Percentiles rank a stretch among this genome's conserved stretches.
Evolutionary conservation across 148 eudicot genomes (phyloP).

Genomic region (Silene conica): DNA sequence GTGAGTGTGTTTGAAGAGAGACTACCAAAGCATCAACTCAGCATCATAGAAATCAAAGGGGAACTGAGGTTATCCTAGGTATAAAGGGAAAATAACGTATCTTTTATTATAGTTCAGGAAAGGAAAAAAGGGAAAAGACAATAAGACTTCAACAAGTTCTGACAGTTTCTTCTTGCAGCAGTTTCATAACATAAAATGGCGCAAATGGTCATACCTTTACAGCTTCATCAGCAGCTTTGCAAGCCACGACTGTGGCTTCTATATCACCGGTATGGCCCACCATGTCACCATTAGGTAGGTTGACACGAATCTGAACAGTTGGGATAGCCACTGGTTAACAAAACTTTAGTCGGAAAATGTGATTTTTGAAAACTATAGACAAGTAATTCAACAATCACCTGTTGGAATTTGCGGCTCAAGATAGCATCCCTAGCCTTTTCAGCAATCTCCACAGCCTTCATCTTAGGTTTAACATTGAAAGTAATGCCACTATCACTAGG

Average conservation of each 20-base stretch:
- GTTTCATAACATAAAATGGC: background rate
- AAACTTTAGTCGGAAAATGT: background rate
- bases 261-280: conserved; percentile 96
- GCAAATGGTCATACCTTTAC: conserved; percentile 59
- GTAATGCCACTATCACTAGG: conserved; percentile 85
- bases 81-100: too few species aligned
- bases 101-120: too few species aligned
- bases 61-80: too few species aligned
- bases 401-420: conserved; percentile 74
- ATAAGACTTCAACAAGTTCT: background rate
- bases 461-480: conserved; percentile 73
- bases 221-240: conserved; percentile 94
- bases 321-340: background rate
- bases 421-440: conserved; percentile 91
- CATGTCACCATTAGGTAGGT: conserved; percentile 90
- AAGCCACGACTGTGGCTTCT: conserved; percentile 71
- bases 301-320: conserved; percentile 66
- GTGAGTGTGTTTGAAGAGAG: background rate
- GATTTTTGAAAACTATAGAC: background rate
- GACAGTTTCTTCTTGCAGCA: background rate
- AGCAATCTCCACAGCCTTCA: conserved; percentile 90
- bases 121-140: background rate
- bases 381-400: conserved; percentile 44
- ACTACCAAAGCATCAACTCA: background rate
- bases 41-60: background rate